Conservation (phyloP, 1,284 basidiomycete species). For the Xerocomus cyaneibrunnescens region DNA sequence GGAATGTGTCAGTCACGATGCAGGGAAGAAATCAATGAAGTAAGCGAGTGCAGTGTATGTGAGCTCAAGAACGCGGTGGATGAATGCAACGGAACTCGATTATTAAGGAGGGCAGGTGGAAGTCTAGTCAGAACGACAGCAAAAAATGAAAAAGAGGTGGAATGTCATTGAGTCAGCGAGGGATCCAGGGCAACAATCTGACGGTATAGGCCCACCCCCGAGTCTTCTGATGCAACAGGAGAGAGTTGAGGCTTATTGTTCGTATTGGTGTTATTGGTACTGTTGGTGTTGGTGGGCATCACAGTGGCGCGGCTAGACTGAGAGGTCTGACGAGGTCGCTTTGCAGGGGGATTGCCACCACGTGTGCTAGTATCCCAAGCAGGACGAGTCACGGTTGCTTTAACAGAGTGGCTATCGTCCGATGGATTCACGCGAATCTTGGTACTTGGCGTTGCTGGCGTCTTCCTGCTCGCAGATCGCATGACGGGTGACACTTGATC, state of each 20-base stretch:
- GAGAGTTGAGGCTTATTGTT: constrained; percentile 58
- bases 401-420: constrained; percentile 63
- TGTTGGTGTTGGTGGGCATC: constrained; percentile 12
- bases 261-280: constrained; percentile 11
- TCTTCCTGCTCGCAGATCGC: constrained; percentile 65
- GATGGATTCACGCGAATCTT: constrained; percentile 41
- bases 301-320: constrained; percentile 50
- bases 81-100: constrained; percentile 23
- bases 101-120: constrained; percentile 22
- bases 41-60: constrained; percentile 27
- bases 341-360: constrained; percentile 41
- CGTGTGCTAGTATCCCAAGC: constrained; percentile 69
- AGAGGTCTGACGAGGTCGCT: constrained; percentile 67
- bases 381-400: constrained; percentile 66
- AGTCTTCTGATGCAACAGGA: constrained; percentile 80
- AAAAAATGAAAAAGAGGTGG: constrained; percentile 16
- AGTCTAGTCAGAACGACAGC: constrained; percentile 25
- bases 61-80: constrained; percentile 26
- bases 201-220: constrained; percentile 76
- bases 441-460: constrained; percentile 50
- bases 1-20: constrained; percentile 36
- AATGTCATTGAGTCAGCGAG: constrained; percentile 52
- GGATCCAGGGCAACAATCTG: constrained; percentile 74
- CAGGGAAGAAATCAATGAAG: constrained; percentile 21
- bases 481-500: constrained; percentile 45